These are phyloP conservation scores for Protea cynaroides DNA, from an alignment of 164 flowering plant genomes.

Conservation along the genomic window DNA sequence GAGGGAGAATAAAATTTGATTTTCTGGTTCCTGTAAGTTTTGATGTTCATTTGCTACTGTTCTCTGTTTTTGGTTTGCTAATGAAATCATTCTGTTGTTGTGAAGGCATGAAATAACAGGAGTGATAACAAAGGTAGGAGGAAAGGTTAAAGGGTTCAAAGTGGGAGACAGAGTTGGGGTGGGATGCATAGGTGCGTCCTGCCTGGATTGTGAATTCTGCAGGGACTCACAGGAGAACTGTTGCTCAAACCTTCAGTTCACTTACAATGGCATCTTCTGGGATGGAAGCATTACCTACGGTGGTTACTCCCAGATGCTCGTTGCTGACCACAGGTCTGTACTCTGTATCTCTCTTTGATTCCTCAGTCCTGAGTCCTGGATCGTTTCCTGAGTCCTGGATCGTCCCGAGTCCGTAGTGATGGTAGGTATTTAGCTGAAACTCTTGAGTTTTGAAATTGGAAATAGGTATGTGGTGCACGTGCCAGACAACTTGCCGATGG, in stretches of 20 bases:
- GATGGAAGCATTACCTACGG: conserved; percentile 85
- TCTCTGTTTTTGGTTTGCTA: too few relatives aligned
- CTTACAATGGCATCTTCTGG: conserved; percentile 63
- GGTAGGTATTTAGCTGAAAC: too few relatives aligned
- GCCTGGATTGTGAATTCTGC: conserved; percentile 59
- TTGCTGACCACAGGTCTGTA: conserved; percentile 61
- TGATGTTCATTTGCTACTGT: too few relatives aligned
- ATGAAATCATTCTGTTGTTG: too few relatives aligned
- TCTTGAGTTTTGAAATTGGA: too few relatives aligned
- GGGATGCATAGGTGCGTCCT: conserved; percentile 57
- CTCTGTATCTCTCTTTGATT: background rate
- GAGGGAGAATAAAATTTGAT: too few relatives aligned
- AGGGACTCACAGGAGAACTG: conserved; percentile 44
- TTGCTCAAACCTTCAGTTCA: conserved; percentile 34
- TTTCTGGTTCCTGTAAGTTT: too few relatives aligned
- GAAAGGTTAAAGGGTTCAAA: conserved; percentile 46
- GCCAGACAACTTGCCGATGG: conserved; percentile 58
- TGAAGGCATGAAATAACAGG: conserved; percentile 68
- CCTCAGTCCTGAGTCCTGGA: too few relatives aligned
- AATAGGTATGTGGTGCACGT: conserved; percentile 52
- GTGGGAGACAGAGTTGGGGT: conserved; percentile 60
- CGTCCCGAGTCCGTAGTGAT: too few relatives aligned
- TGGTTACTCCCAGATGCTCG: conserved; percentile 64
- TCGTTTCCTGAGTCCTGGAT: too few relatives aligned
- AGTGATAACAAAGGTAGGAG: conserved; percentile 44